Percentiles rank a stretch among this genome's conserved stretches.
Evolutionary conservation across 371 early-diverging fungal genomes (phyloP).

Genomic region (Nematocida sp.): DNA sequence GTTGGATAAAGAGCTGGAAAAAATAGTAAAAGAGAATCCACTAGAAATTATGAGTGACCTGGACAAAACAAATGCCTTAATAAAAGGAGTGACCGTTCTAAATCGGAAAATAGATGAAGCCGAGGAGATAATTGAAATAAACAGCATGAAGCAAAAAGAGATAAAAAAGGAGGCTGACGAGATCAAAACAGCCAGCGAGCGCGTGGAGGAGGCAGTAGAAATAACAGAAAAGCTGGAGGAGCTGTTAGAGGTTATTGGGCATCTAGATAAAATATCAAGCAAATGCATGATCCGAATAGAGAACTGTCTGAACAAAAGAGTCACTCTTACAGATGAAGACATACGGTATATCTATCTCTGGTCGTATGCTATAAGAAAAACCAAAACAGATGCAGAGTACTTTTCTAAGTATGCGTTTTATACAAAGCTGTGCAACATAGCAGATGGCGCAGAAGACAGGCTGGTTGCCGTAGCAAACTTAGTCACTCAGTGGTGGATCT

Average conservation of each 20-base stretch:
- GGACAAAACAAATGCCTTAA: conserved; percentile 9
- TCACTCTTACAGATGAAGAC: conserved; percentile 13
- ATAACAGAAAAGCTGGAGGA: conserved; percentile 10
- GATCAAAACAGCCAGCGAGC: conserved; percentile 7
- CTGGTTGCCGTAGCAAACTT: conserved; percentile 15
- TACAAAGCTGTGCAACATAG: background rate
- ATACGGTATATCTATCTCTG: conserved; percentile 15
- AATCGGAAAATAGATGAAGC: conserved; percentile 42
- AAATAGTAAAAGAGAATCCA: background rate
- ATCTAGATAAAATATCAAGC: conserved; percentile 22
- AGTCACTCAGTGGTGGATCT: conserved; percentile 50
- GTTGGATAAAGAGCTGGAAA: conserved; percentile 26
- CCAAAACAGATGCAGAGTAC: background rate
- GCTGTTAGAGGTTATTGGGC: conserved; percentile 7
- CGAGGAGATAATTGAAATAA: conserved; percentile 13
- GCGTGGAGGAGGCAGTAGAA: conserved; percentile 34
- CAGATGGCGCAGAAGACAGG: conserved; percentile 1
- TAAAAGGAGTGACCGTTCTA: conserved; percentile 20
- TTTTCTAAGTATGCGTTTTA: conserved; percentile 36
- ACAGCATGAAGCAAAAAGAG: conserved; percentile 6
- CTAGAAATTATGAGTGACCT: conserved; percentile 36
- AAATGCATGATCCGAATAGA: conserved; percentile 37
- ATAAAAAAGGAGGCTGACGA: conserved; percentile 12
- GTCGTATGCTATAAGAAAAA: conserved; percentile 6
- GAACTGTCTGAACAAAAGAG: conserved; percentile 2